Conservation (phyloP, 2,329 filamentous ascomycete genomes). For the Chrysoporthe austroafricana region DNA sequence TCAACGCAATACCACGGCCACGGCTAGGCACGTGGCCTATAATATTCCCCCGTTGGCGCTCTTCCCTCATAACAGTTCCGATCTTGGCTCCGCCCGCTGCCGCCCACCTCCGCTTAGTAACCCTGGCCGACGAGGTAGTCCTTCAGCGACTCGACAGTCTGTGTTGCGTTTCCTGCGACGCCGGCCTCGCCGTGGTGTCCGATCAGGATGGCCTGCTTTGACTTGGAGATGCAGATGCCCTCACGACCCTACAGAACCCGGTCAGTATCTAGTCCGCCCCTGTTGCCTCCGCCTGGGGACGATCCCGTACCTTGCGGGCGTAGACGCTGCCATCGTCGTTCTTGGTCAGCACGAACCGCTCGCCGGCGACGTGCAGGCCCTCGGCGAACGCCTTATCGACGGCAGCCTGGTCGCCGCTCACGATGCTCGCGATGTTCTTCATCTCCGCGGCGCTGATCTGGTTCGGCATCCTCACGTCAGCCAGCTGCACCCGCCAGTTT, state of each 20-base stretch:
- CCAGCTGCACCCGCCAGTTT: constrained; percentile 2
- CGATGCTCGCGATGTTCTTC: constrained; percentile 59
- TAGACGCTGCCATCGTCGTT: constrained; percentile 81
- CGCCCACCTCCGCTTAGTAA: constrained; percentile 61
- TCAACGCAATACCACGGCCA: constrained; percentile 24
- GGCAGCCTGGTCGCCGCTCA: constrained; percentile 49
- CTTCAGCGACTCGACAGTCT: constrained; percentile 79
- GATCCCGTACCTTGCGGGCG: constrained; percentile 73
- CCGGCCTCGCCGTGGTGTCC: constrained; percentile 79
- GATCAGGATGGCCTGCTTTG: constrained; percentile 84
- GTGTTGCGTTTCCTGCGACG: constrained; percentile 75
- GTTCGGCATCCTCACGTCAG: constrained; percentile 26
- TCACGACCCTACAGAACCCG: constrained; percentile 64
- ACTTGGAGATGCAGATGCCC: constrained; percentile 84
- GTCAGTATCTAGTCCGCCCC: constrained; percentile 16
- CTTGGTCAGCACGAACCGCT: constrained; percentile 78
- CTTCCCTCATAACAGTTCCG: neutral
- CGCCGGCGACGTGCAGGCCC: constrained; percentile 75
- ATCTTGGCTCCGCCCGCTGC: constrained; percentile 25
- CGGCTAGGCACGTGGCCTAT: constrained; percentile 20
- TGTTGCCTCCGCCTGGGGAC: neutral
- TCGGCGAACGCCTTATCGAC: constrained; percentile 70
- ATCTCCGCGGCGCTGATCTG: constrained; percentile 64
- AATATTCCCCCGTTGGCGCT: constrained; percentile 9
- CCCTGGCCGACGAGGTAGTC: constrained; percentile 82